phyloP scores from a whole-genome alignment of 2,329 filamentous ascomycete species.

The Mycosphaerella arachidis region DNA sequence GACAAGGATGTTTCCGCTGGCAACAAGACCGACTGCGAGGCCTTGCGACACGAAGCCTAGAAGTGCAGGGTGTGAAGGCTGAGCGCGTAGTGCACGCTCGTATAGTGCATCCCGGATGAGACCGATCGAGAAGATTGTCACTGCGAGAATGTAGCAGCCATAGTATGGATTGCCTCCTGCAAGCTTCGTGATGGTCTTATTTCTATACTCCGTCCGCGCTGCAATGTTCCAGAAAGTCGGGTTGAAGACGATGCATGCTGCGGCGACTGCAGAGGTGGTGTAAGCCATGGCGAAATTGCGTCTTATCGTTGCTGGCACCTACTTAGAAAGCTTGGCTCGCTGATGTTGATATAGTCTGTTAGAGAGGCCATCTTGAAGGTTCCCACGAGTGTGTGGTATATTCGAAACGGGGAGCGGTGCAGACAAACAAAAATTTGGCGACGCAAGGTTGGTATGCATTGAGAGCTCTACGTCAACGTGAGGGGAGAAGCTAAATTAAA shows the following conservation, averaged over 20 bases:
- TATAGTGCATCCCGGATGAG: conserved; percentile 77
- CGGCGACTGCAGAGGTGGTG: conserved; percentile 18
- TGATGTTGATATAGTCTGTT: conserved; percentile 37
- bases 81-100: conserved; percentile 72
- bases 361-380: conserved; percentile 34
- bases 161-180: conserved; percentile 72
- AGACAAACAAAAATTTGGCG: not conserved
- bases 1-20: conserved; percentile 76
- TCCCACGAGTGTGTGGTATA: not conserved
- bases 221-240: conserved; percentile 98
- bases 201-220: conserved; percentile 84
- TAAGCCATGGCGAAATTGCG: not conserved
- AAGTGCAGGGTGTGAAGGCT: conserved; percentile 72
- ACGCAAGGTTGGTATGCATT: not conserved
- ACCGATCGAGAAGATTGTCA: conserved; percentile 85
- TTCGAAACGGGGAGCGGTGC: not conserved
- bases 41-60: conserved; percentile 56
- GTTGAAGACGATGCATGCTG: conserved; percentile 80
- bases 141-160: conserved; percentile 86
- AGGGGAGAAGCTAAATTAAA: not conserved
- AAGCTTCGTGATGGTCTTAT: conserved; percentile 80
- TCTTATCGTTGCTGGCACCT: conserved; percentile 22
- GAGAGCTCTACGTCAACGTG: conserved; percentile 2
- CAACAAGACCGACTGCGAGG: conserved; percentile 67
- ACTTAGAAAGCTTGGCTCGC: conserved; percentile 47